Evolutionary conservation across 305 asterid species (phyloP), one percentile per base, ranked within the genome.

Genomic region (Striga hermonthica): DNA sequence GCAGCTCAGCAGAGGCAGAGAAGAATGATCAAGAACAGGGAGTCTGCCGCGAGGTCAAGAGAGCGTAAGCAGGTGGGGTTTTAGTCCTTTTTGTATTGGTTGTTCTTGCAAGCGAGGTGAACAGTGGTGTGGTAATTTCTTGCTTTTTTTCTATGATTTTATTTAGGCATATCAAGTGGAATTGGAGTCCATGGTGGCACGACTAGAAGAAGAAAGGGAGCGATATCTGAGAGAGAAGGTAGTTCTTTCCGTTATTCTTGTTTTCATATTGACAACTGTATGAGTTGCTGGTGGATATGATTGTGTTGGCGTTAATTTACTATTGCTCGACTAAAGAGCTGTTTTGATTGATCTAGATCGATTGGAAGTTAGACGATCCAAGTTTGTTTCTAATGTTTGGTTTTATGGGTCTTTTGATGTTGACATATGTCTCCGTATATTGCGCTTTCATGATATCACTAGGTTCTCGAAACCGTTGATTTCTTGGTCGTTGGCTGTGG

Each of bases 1-100:
- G 93, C 82, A 4, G 78, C 92, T 4, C 89, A 75, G 62, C 96
- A 85, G 70, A 74, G 90, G 74, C 92, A 83, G 55, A 77, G 80
- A 77, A 83, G 95, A 82, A 89, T 89, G 96, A 89, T 89, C 49
- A 89, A 89, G 87, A 89, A 86, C 68, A 79, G 96, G 79, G 96
- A 86, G 77, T 86, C 95, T 39, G 96, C 96, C 3, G 95, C 96
- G 0, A 81, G 96, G 75, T 89, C 96, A 14, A 82, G 96, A 68
- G 96, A 86, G 83, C 87, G 96, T 40, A 89, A 89, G 77, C 95
- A 86, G 96, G 96, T 89, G 60, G 74, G 35, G 48, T 3, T 48
- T 66, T 45, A 11, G 54, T 49, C 31, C 59, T 7, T 54, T 54
- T 58, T 49, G 8, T 10, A 7, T 45, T 22, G 31, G 13, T 53